Evolutionary conservation across 805 yeast genomes (phyloP).

Genomic region (Torulaspora maleeae): DNA sequence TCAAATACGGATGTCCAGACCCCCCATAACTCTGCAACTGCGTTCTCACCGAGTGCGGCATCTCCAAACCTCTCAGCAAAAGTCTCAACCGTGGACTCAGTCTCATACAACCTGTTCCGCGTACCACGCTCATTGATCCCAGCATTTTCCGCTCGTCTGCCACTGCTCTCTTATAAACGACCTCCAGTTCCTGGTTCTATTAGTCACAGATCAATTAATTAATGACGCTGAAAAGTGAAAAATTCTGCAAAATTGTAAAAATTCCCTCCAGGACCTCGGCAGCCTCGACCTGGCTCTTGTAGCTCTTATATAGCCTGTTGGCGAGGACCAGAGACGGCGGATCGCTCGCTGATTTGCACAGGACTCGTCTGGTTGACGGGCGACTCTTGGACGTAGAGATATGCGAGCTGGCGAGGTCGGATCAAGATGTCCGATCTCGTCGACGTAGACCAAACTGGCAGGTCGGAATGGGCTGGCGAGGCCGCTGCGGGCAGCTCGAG

Average conservation of each 20-base stretch:
- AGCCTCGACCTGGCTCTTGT: background rate
- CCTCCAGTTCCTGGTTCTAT: background rate
- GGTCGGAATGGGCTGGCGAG: background rate
- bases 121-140: background rate
- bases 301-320: background rate
- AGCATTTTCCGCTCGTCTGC: background rate
- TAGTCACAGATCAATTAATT: background rate
- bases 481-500: no score
- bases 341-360: background rate
- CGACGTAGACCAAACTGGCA: background rate
- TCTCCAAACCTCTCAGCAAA: slow-evolving; percentile 1
- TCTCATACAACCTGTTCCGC: background rate
- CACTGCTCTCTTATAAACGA: background rate
- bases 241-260: background rate
- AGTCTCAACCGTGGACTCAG: background rate
- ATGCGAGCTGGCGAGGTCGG: background rate
- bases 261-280: slow-evolving; percentile 1
- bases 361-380: background rate
- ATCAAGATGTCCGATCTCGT: slow-evolving; percentile 4
- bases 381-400: background rate
- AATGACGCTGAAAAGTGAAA: slow-evolving; percentile 1
- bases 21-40: background rate
- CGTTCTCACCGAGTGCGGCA: slow-evolving; percentile 6
- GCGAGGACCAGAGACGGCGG: background rate
- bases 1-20: background rate